Percentiles rank a stretch among this genome's conserved stretches.
Conservation (phyloP, 345 rosid species). For the Corymbia maculata region DNA sequence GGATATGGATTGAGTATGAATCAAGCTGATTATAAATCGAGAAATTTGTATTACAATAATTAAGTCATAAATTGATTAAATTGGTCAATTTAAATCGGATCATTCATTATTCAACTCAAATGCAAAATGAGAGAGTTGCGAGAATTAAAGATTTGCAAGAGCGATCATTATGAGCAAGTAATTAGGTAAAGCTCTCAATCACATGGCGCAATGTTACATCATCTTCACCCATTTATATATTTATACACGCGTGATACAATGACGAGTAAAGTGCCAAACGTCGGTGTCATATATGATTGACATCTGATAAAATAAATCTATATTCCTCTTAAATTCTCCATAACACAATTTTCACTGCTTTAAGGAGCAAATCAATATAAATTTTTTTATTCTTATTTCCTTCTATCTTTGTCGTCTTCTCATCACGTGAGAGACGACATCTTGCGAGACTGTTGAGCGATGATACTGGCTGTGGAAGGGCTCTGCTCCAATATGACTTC, state of each 20-base stretch:
- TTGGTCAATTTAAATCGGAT: too few species aligned
- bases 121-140: background rate
- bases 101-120: too few species aligned
- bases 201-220: background rate
- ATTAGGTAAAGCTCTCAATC: background rate
- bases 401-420: background rate
- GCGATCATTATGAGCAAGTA: background rate
- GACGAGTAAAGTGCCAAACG: background rate
- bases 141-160: background rate
- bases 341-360: background rate
- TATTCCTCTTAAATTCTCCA: background rate
- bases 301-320: background rate
- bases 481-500: constrained; percentile 41
- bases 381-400: background rate
- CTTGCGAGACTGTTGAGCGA: constrained; percentile 43
- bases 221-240: background rate
- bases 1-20: too few species aligned
- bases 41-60: too few species aligned
- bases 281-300: background rate
- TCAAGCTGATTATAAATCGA: too few species aligned
- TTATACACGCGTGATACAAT: background rate
- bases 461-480: constrained; percentile 49
- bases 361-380: background rate
- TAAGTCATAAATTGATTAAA: too few species aligned
- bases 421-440: constrained; percentile 8